phyloP scores from a whole-genome alignment of 305 asterid species.

The Nicotiana rustica region DNA sequence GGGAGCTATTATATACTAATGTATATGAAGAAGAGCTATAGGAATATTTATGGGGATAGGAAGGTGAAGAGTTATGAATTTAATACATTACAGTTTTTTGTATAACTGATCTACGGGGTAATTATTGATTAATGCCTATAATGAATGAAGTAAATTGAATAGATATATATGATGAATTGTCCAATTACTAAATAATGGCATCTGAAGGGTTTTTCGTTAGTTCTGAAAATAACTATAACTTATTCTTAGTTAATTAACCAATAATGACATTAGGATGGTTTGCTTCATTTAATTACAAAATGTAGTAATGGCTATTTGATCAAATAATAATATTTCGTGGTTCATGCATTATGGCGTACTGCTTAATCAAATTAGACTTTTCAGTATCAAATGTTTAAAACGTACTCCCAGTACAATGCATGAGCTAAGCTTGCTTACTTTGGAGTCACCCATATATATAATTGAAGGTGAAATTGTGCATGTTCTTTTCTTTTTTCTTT shows the following conservation, averaged over 20 bases:
- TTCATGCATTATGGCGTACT: neutral
- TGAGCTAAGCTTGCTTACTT: neutral
- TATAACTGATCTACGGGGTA: neutral
- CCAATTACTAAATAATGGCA: neutral
- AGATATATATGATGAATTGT: neutral
- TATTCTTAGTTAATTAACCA: neutral
- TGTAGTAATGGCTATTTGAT: neutral
- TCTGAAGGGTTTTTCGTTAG: neutral
- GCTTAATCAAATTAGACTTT: neutral
- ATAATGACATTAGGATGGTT: neutral
- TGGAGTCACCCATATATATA: neutral
- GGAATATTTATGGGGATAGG: neutral
- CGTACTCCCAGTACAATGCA: neutral
- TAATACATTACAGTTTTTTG: neutral
- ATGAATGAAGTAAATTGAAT: neutral
- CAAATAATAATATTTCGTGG: neutral
- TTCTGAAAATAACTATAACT: neutral
- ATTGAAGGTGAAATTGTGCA: neutral
- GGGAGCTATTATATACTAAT: neutral
- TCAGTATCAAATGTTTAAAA: neutral
- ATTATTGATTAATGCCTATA: neutral
- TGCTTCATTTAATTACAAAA: neutral
- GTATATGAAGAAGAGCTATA: neutral
- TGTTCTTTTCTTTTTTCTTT: neutral
- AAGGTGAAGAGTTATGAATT: slow-evolving; percentile 22